phyloP scores from a whole-genome alignment of 139 green algal species.

The Tetradesmus lagerheimii region DNA sequence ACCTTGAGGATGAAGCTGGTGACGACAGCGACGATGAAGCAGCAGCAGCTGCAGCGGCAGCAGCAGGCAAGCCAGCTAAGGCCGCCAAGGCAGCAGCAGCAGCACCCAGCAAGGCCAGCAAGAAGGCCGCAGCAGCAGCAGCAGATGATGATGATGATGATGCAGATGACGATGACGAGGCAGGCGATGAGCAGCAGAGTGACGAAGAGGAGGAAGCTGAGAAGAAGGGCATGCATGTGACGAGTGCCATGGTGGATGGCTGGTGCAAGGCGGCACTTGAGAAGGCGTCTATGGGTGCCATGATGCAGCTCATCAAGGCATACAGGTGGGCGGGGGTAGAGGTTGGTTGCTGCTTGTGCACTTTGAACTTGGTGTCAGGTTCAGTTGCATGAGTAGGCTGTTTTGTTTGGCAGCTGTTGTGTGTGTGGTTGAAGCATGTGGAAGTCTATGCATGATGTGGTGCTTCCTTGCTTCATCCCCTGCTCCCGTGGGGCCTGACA shows the following conservation, averaged over 20 bases:
- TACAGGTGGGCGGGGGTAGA: constrained; percentile 90
- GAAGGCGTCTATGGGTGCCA: constrained; percentile 63
- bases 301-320: constrained; percentile 76
- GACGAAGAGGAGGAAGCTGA: background rate
- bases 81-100: constrained; percentile 14
- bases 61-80: background rate
- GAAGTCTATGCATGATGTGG: background rate
- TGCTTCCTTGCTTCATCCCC: constrained; percentile 11
- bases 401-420: background rate
- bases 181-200: constrained; percentile 28
- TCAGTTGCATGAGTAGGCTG: too few species aligned
- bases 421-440: background rate
- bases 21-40: constrained; percentile 7
- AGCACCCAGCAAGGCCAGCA: background rate
- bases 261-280: constrained; percentile 72
- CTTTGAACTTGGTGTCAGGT: background rate
- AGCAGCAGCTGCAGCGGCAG: background rate
- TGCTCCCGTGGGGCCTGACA: background rate
- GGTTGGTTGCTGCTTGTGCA: too few species aligned
- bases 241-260: constrained; percentile 73
- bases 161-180: constrained; percentile 28
- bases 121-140: background rate
- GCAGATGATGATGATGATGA: constrained; percentile 46
- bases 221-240: constrained; percentile 60
- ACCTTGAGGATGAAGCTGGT: constrained; percentile 51